phyloP scores from a whole-genome alignment of 352 stramenopile species.

The Phytophthora pseudosyringae region DNA sequence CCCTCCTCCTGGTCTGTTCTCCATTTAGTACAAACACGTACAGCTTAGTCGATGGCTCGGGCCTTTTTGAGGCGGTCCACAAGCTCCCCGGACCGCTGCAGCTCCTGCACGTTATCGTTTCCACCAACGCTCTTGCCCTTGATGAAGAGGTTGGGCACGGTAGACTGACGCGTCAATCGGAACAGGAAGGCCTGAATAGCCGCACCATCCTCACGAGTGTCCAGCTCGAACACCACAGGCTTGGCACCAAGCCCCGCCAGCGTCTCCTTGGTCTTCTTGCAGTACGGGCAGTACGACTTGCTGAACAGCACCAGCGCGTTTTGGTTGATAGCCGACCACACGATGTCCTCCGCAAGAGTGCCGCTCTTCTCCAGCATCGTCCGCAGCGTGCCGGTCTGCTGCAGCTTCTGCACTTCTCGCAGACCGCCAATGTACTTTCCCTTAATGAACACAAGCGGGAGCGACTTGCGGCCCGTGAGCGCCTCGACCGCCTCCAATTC shows the following conservation, averaged over 20 bases:
- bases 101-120: conserved; percentile 92
- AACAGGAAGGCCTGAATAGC: conserved; percentile 94
- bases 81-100: conserved; percentile 90
- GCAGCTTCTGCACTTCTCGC: conserved; percentile 91
- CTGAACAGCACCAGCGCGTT: conserved; percentile 82
- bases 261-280: conserved; percentile 85
- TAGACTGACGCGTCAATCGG: conserved; percentile 93
- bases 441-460: conserved; percentile 98
- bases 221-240: conserved; percentile 77
- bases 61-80: conserved; percentile 85
- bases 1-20: conserved; percentile 3
- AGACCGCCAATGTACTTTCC: conserved; percentile 94
- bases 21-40: conserved; percentile 7
- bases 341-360: conserved; percentile 74
- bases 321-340: conserved; percentile 74
- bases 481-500: conserved; percentile 81
- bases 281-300: conserved; percentile 90
- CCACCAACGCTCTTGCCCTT: conserved; percentile 95
- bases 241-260: conserved; percentile 65
- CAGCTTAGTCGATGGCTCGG: conserved; percentile 52
- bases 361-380: conserved; percentile 85
- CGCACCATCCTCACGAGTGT: conserved; percentile 85
- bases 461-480: conserved; percentile 90
- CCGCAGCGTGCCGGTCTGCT: conserved; percentile 81
- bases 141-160: conserved; percentile 99